Evolutionary conservation across 2,329 filamentous ascomycete species (phyloP).

Genomic region (Zelopaecilomyces penicillatus): DNA sequence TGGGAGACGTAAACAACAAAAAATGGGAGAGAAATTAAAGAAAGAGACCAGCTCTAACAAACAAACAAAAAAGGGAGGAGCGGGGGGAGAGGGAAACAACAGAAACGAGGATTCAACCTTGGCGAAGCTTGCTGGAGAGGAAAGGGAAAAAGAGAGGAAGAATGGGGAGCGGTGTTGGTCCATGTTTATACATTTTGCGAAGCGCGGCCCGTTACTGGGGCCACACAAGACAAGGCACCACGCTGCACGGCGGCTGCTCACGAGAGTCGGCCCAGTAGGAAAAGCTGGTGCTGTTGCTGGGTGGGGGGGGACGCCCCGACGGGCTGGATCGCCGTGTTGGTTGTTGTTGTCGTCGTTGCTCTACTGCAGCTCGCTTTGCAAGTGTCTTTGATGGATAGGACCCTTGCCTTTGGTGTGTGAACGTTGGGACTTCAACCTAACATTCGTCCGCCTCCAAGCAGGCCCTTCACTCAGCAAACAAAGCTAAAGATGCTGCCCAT

Average conservation of each 20-base stretch:
- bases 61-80: slow-evolving; percentile 26
- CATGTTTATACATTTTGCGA: slow-evolving; percentile 8
- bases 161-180: slow-evolving; percentile 5
- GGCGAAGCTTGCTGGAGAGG: slow-evolving; percentile 58
- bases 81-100: slow-evolving; percentile 28
- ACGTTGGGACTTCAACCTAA: no score
- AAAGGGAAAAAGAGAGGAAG: slow-evolving; percentile 27
- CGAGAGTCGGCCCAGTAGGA: neutral
- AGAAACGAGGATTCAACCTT: slow-evolving; percentile 46
- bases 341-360: no score
- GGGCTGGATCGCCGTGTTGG: no score
- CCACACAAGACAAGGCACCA: neutral
- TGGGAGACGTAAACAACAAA: neutral
- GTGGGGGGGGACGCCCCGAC: no score
- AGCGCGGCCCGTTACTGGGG: slow-evolving; percentile 2
- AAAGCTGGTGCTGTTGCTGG: no score
- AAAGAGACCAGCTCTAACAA: slow-evolving; percentile 47
- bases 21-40: slow-evolving; percentile 19
- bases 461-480: no score
- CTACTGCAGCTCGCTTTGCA: no score
- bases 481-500: no score
- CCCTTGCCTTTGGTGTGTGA: no score
- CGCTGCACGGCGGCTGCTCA: neutral
- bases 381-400: no score
- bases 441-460: no score